Evolutionary conservation across 73 alveolate genomes (phyloP), one percentile per base, ranked within the genome.

Genomic region (Blepharisma japonicum): DNA sequence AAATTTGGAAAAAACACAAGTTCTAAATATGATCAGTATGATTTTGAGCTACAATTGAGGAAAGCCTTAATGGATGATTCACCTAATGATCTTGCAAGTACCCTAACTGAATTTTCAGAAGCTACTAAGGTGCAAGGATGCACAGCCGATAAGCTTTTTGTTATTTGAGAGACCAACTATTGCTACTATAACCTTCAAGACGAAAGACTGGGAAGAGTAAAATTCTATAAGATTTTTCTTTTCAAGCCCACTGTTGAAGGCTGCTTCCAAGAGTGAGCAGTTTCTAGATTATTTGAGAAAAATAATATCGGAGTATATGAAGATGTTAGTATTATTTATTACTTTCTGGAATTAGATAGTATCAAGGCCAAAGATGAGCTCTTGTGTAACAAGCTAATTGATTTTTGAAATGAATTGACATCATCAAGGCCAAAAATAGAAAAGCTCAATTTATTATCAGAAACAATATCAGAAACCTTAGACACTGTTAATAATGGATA

Each of bases 301-400:
- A 9, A 11, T 18, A 25, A 39, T 25, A n/a, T 61, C 2, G 74
- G 23, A 5, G 18, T 39, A 2, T 18, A 14, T 2, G 74, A 61
- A 61, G 74, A 61, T 25, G 23, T 61, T 25, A 25, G 47, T 48
- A 14, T 2, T 61, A n/a, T 61, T 1, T 14, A 61, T 61, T 61
- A 14, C 47, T 14, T n/a, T 8, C 23, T 25, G 18, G 23, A 61
- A 5, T 39, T 61, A 9, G 74, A 61, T 2, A 61, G 23, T 2
- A 39, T 61, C 49, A 61, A 61, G 23, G 18, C 18, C 5, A 39
- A 61, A 14, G 74, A 61, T 61, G 74, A 61, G 23, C 74, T n/a
- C 18, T 5, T 61, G 47, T 61, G 74, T 25, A 25, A 14, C 47
- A 9, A n/a, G 14, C 23, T 61, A 1, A 20, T 61, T 20, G 74